phyloP scores from a whole-genome alignment of 1,139 yeast species.

The Lodderomyces orthopsilosis region DNA sequence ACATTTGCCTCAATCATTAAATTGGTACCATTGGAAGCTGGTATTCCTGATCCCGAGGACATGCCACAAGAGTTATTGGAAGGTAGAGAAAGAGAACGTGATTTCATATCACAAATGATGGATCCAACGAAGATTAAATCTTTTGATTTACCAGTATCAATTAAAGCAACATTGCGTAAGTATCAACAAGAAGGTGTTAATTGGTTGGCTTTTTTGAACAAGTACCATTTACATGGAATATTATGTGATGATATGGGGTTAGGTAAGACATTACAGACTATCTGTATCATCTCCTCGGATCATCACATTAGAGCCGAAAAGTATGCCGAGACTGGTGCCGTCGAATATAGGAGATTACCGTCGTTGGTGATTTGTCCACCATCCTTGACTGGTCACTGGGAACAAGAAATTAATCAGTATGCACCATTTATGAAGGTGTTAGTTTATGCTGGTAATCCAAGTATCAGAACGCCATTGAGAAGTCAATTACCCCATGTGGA shows the following conservation, averaged over 20 bases:
- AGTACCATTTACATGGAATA: constrained; percentile 93
- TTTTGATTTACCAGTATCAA: constrained; percentile 84
- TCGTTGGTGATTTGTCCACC: constrained; percentile 94
- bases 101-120: constrained; percentile 96
- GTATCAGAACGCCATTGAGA: constrained; percentile 60
- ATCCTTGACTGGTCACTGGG: constrained; percentile 98
- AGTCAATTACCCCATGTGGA: constrained; percentile 58
- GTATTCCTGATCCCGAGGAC: constrained; percentile 93
- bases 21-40: constrained; percentile 94
- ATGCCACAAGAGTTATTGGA: constrained; percentile 80
- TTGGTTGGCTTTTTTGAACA: constrained; percentile 94
- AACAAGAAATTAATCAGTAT: constrained; percentile 86
- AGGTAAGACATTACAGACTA: constrained; percentile 95
- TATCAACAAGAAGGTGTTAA: constrained; percentile 99
- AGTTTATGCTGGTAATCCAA: constrained; percentile 92
- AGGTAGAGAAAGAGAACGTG: constrained; percentile 93
- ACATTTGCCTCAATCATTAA: constrained; percentile 96
- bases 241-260: constrained; percentile 99
- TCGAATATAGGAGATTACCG: constrained; percentile 76
- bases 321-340: constrained; percentile 54
- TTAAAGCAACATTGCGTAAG: constrained; percentile 88
- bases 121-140: constrained; percentile 92
- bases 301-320: constrained; percentile 82
- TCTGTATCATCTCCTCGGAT: constrained; percentile 95
- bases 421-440: constrained; percentile 83